These are phyloP conservation scores for Diospyros kaki DNA, from an alignment of 148 eudicot species.

Conservation along the genomic window DNA sequence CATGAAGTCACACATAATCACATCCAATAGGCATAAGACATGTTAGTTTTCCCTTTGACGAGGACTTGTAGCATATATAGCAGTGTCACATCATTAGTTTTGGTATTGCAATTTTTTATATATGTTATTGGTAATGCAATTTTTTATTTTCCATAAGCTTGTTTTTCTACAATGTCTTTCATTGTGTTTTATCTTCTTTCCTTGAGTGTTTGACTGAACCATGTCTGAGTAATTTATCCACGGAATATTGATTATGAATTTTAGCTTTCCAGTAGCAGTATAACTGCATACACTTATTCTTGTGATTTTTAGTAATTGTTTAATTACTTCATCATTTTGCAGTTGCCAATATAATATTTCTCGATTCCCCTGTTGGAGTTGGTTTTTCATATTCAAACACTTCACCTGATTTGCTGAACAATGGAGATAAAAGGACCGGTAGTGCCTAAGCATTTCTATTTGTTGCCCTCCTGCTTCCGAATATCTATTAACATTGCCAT, in stretches of 20 bases:
- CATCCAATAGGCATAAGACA: no score
- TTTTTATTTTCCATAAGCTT: background rate
- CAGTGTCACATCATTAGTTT: no score
- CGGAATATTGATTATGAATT: background rate
- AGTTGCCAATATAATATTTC: conserved; percentile 83
- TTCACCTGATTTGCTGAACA: conserved; percentile 57
- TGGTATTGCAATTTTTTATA: no score
- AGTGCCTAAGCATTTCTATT: conserved; percentile 8
- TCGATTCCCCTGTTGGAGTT: conserved; percentile 94
- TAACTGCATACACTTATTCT: background rate
- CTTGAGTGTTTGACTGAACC: background rate
- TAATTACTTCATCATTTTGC: conserved; percentile 30
- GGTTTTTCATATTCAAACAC: conserved; percentile 92
- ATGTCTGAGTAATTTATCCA: background rate
- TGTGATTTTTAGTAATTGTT: background rate
- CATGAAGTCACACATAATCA: no score
- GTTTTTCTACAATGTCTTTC: background rate
- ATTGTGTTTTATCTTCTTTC: background rate
- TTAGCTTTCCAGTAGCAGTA: conserved; percentile 3
- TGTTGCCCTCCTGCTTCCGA: background rate
- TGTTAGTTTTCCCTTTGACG: no score
- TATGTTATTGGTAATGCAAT: background rate
- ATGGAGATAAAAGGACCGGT: conserved; percentile 95
- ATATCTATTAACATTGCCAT: background rate
- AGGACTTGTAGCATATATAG: no score